Evolutionary conservation across 257 asterid species (phyloP).

Genomic region (Catharanthus roseus): DNA sequence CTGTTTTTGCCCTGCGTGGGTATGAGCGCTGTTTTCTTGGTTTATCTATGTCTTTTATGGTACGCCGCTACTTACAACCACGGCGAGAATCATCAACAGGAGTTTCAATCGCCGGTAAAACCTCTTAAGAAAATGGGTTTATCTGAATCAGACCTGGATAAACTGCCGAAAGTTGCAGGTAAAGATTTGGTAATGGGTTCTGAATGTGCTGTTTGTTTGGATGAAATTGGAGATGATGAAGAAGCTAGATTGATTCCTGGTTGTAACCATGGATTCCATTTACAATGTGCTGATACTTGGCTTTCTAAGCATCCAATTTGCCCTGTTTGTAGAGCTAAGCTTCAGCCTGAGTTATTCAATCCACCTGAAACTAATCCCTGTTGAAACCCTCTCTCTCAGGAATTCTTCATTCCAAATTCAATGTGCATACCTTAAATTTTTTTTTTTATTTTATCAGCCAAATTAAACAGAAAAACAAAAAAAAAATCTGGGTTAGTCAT

Average conservation of each 20-base stretch:
- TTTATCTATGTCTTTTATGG: conserved; percentile 69
- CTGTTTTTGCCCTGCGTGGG: conserved; percentile 84
- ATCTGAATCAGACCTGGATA: conserved; percentile 61
- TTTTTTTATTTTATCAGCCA: no score
- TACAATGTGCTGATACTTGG: conserved; percentile 78
- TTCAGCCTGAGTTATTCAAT: conserved; percentile 43
- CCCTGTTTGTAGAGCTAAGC: conserved; percentile 67
- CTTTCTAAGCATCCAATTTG: conserved; percentile 55
- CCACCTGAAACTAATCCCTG: conserved; percentile 49
- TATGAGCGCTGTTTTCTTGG: conserved; percentile 76
- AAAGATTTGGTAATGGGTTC: conserved; percentile 53
- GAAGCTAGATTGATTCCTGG: conserved; percentile 68
- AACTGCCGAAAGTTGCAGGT: conserved; percentile 58
- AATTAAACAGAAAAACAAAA: no score
- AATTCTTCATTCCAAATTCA: neutral
- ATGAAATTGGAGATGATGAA: conserved; percentile 54
- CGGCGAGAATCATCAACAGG: neutral
- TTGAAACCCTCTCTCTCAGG: neutral
- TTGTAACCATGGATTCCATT: conserved; percentile 83
- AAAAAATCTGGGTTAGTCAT: no score
- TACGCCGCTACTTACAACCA: conserved; percentile 38
- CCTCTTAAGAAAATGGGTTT: conserved; percentile 38
- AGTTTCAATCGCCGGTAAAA: conserved; percentile 28
- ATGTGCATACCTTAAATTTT: no score
- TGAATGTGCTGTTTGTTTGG: conserved; percentile 87